Base-by-base conservation (phyloP, 805 yeast species). In the Kluyveromyces lactis region DNA sequence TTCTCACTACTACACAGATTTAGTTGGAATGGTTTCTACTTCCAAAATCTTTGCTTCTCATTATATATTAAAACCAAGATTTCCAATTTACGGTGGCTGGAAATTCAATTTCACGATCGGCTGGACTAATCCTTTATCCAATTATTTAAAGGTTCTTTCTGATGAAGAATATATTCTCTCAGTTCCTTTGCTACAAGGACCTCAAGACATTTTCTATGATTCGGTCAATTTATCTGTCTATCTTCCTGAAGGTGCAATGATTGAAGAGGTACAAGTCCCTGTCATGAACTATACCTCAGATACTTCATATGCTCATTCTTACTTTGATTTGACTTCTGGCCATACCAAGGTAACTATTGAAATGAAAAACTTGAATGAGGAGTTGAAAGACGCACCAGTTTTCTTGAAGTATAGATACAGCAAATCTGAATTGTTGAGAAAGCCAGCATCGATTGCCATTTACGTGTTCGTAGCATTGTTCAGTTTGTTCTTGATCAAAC, bases 71-170 rank as follows among this genome's bases (percentile, higher is more conserved):
- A 75, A 73, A 53, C 97, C 97, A 41, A 74, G 98, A 60, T 92
- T 69, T 68, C 98, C 98, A n/a, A 59, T 92, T 5, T 84, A 86
- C 62, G 98, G 98, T 36, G 94, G 89, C 31, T 92, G 98, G 98
- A 73, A 79, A 53, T 90, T 86, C 64, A 86, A 90, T 64, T 92
- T 86, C 69, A 92, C 97, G 17, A 62, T 90, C 50, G 97, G 97
- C n/a, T 92, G 95, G 95, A 75, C 80, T 36, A 73, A 77, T 47
- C 64, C 69, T 16, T 62, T 89, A 31, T 53, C 64, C 12, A 63
- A 74, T 33, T 79, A 71, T 48, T 67, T 84, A 38, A 77, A 64
- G 49, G 52, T 58, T 30, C 49, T 68, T 13, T 43, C 49, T 19
- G 63, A 63, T 13, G 78, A 74, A 42, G 60, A 67, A 11, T 85